Base-by-base conservation (phyloP, 306 rosid species). In the Sindora glabra region DNA sequence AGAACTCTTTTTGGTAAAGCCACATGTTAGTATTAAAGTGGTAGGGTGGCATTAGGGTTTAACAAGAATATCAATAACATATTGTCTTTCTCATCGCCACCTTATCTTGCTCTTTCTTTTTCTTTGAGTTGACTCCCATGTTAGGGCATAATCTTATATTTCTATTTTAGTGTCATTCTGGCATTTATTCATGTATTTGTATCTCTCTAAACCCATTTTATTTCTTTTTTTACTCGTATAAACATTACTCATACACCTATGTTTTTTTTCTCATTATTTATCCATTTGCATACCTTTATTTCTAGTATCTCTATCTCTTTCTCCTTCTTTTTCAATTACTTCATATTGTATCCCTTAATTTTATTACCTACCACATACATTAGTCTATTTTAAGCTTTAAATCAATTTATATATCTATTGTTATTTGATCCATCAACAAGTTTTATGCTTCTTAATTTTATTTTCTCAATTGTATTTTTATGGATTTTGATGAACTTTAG, bases 91-190 rank as follows among this genome's bases (percentile, higher is more conserved):
- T 17, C 71, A 64, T 41, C 74, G n/a, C 44, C 74, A 62, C 68
- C 62, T 48, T 64, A 17, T 50, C 33, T 50, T 70, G 32, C 74
- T 73, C 81, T 80, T 86, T 74, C 81, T 56, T 70, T n/a, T n/a
- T n/a, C n/a, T n/a, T n/a, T n/a, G n/a, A n/a, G n/a, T n/a, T n/a
- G n/a, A n/a, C 75, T 85, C 94, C 94, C 97, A 83, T 87, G 97
- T 90, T 95, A 90, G 95, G 76, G 84, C 50, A 86, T 69, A 81
- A 79, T 82, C 91, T 87, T 83, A 89, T 80, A 90, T 88, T 80
- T 69, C 76, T 88, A 84, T 83, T 86, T 85, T 87, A 90, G 86
- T 90, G 95, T 95, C 95, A 89, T 84, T 80, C 74, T 76, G 81
- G 82, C 77, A 59, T 66, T 73, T 67, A 56, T 39, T 72, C 74